These are phyloP conservation scores for Penicillium sp. DNA, from an alignment of 2,329 filamentous ascomycete genomes.

Conservation along the genomic window DNA sequence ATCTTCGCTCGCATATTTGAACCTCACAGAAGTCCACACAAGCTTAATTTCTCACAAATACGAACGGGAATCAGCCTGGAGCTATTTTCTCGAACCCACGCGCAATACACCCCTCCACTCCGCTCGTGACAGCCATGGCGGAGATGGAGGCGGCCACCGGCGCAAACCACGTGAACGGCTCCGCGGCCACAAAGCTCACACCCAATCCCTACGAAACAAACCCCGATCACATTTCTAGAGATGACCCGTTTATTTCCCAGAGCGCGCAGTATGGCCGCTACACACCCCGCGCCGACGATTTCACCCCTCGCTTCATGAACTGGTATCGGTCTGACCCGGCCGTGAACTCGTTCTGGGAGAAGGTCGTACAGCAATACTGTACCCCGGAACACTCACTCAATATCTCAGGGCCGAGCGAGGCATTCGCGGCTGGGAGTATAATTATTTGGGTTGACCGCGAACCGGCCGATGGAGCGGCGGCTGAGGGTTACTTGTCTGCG, in stretches of 20 bases:
- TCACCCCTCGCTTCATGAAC: constrained; percentile 34
- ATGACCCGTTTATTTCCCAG: constrained; percentile 37
- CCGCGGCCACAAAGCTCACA: constrained; percentile 11
- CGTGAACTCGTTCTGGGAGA: constrained; percentile 38
- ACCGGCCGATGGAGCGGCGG: constrained; percentile 23
- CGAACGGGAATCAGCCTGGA: neutral
- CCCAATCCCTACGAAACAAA: constrained; percentile 40
- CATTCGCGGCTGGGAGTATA: constrained; percentile 38
- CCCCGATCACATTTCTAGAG: constrained; percentile 30
- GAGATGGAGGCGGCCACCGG: constrained; percentile 22
- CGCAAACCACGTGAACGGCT: constrained; percentile 27
- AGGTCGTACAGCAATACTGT: constrained; percentile 33
- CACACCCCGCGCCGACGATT: constrained; percentile 35
- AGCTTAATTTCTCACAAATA: neutral
- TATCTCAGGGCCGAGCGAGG: constrained; percentile 32
- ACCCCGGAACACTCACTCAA: constrained; percentile 36
- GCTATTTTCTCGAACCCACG: neutral
- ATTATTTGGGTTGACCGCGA: constrained; percentile 40
- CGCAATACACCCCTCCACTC: neutral
- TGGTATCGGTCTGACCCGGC: constrained; percentile 36
- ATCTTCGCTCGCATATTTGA: constrained; percentile 16
- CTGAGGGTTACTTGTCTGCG: constrained; percentile 34
- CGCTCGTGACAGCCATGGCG: constrained; percentile 19
- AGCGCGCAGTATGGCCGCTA: constrained; percentile 40
- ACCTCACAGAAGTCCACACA: neutral